phyloP scores from a whole-genome alignment of 2,329 filamentous ascomycete species.

The Aschersonia sp. region DNA sequence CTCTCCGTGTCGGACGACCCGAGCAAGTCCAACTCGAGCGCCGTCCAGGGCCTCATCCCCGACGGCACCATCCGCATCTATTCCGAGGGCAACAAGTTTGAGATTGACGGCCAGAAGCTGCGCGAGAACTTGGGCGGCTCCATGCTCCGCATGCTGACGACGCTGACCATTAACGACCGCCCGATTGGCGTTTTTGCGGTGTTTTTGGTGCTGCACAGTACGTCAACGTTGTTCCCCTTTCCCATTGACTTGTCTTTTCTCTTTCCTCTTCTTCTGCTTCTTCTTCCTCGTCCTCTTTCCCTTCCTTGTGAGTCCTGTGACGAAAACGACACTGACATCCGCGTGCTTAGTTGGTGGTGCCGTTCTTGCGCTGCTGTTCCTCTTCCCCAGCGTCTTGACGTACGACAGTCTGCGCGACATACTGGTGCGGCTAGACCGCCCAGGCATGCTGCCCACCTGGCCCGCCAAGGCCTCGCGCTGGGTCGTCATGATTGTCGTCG shows the following conservation, averaged over 20 bases:
- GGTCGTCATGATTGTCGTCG: constrained; percentile 12
- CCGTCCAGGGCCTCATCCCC: constrained; percentile 11
- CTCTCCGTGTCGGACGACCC: constrained; percentile 1
- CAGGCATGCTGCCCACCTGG: constrained; percentile 9
- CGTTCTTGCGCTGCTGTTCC: constrained; percentile 10
- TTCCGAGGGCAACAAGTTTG: constrained; percentile 12
- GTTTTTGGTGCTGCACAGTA: constrained; percentile 3
- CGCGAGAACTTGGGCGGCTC: constrained; percentile 6
- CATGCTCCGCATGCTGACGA: constrained; percentile 1
- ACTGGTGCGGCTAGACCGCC: constrained; percentile 9
- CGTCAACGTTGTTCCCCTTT: not conserved
- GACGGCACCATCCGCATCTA: constrained; percentile 11
- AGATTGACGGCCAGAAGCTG: constrained; percentile 11
- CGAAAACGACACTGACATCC: not conserved
- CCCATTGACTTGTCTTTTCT: not conserved
- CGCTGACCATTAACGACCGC: constrained; percentile 3
- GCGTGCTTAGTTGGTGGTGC: constrained; percentile 4
- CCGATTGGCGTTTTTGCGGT: not conserved
- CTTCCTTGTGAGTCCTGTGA: not conserved
- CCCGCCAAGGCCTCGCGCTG: constrained; percentile 10
- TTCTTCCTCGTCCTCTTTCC: not conserved
- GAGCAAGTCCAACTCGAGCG: constrained; percentile 4
- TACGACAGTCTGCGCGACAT: constrained; percentile 13
- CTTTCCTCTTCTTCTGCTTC: too few species aligned
- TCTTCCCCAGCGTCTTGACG: constrained; percentile 14